phyloP scores from a whole-genome alignment of 2,329 filamentous ascomycete species.

The Paecilomyces dactylethromorphus region DNA sequence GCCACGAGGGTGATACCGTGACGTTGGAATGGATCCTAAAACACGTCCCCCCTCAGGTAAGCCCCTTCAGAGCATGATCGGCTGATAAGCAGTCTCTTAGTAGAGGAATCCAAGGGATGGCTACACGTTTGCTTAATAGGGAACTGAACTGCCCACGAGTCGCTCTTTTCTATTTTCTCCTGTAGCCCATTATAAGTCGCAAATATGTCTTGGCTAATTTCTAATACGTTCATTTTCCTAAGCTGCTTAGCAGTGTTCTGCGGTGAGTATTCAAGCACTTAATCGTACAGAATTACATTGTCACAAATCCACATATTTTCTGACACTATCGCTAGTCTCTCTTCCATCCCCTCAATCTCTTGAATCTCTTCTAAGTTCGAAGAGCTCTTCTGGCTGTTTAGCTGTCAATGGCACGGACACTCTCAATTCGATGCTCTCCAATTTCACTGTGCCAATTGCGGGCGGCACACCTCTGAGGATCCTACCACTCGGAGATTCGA shows the following conservation, averaged over 20 bases:
- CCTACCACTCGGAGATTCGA: slow-evolving; percentile 24
- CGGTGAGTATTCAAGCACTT: not conserved
- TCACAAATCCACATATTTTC: not conserved
- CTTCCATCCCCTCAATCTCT: not conserved
- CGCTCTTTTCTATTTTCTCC: not conserved
- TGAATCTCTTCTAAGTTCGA: not conserved
- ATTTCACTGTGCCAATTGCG: not conserved
- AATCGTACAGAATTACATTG: not conserved
- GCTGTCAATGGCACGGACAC: not conserved
- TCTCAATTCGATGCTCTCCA: not conserved
- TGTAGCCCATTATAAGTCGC: not conserved
- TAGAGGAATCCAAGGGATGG: not conserved
- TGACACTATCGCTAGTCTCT: not conserved
- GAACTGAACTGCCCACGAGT: not conserved
- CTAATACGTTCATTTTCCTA: not conserved
- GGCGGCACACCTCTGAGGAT: slow-evolving; percentile 10
- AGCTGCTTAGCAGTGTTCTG: not conserved
- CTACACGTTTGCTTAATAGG: not conserved
- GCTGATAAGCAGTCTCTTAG: not conserved
- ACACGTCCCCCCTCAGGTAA: not conserved
- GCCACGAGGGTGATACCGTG: not conserved
- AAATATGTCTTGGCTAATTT: not conserved
- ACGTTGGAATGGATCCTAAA: not conserved
- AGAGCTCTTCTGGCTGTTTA: not conserved
- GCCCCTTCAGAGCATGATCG: not conserved